Conservation (phyloP, 208 protist species). For the Herpetomonas samuelpessoai region DNA sequence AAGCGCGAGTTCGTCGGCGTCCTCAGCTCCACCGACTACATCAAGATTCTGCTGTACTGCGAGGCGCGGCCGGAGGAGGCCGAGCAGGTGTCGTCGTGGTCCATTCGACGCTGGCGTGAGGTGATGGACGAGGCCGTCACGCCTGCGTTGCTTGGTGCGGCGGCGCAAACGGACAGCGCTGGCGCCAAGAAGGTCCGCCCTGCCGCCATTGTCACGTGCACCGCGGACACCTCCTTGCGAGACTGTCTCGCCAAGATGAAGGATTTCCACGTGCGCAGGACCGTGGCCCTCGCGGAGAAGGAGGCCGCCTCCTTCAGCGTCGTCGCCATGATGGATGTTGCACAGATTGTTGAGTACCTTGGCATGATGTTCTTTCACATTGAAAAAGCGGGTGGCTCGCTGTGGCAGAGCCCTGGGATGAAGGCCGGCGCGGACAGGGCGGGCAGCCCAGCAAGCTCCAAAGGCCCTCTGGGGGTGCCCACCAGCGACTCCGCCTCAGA, state of each 20-base stretch:
- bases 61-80: slow-evolving; percentile 51
- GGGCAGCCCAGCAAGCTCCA: neutral
- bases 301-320: slow-evolving; percentile 56
- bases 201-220: slow-evolving; percentile 53
- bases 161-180: slow-evolving; percentile 4
- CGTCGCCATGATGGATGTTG: slow-evolving; percentile 73
- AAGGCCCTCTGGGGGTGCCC: neutral
- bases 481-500: neutral
- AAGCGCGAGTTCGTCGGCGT: slow-evolving; percentile 61
- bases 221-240: slow-evolving; percentile 52
- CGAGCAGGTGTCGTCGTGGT: slow-evolving; percentile 58
- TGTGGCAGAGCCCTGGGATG: slow-evolving; percentile 6
- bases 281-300: slow-evolving; percentile 72
- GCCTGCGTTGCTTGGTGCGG: slow-evolving; percentile 10
- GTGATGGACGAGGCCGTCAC: slow-evolving; percentile 24
- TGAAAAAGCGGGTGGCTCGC: slow-evolving; percentile 35
- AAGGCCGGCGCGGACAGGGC: neutral
- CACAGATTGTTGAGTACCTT: slow-evolving; percentile 83
- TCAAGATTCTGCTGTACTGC: slow-evolving; percentile 84
- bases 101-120: slow-evolving; percentile 57
- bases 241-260: slow-evolving; percentile 72
- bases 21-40: slow-evolving; percentile 84
- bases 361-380: slow-evolving; percentile 79
- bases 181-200: slow-evolving; percentile 6
- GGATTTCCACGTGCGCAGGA: slow-evolving; percentile 45